A percentile compares a stretch with the other conserved stretches of the same genome.
These are phyloP conservation scores for Talaromyces sp. DNA, from an alignment of 2,329 filamentous ascomycete species.

Conservation along the genomic window DNA sequence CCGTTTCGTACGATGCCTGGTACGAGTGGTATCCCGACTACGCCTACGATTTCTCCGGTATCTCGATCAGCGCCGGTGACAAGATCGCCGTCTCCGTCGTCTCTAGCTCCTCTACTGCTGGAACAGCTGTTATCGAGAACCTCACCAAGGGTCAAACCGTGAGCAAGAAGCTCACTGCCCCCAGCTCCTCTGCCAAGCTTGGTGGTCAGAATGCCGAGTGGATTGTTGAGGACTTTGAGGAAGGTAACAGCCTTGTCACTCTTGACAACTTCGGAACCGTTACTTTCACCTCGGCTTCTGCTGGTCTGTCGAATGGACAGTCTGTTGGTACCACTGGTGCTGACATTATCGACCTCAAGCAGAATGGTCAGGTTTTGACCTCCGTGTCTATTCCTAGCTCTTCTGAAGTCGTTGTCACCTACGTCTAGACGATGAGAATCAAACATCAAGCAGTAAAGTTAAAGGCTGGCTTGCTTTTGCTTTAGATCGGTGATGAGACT, in stretches of 20 bases:
- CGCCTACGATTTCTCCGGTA: slow-evolving; percentile 50
- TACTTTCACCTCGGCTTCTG: slow-evolving; percentile 34
- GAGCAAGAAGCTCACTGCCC: slow-evolving; percentile 50
- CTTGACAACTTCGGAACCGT: slow-evolving; percentile 50
- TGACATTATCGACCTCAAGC: slow-evolving; percentile 47
- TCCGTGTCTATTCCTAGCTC: slow-evolving; percentile 27
- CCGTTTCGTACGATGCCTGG: slow-evolving; percentile 53
- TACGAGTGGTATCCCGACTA: slow-evolving; percentile 60
- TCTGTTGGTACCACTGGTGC: slow-evolving; percentile 35
- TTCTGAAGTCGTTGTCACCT: slow-evolving; percentile 27
- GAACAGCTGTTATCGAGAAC: slow-evolving; percentile 52
- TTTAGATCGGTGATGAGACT: neutral
- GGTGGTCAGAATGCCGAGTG: slow-evolving; percentile 59
- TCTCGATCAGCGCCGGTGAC: slow-evolving; percentile 47
- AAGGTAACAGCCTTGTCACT: slow-evolving; percentile 37
- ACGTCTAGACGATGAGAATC: slow-evolving; percentile 6
- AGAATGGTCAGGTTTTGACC: slow-evolving; percentile 37
- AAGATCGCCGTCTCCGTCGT: slow-evolving; percentile 40
- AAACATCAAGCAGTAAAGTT: neutral
- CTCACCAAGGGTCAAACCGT: slow-evolving; percentile 50
- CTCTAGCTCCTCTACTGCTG: slow-evolving; percentile 43
- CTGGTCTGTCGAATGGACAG: slow-evolving; percentile 22
- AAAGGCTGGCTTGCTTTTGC: neutral
- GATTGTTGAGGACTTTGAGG: slow-evolving; percentile 57
- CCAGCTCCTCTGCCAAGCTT: slow-evolving; percentile 36